Evolutionary conservation across 768 basidiomycete species (phyloP), one percentile per base, ranked within the genome.

Genomic region (Wakefieldia striispora): DNA sequence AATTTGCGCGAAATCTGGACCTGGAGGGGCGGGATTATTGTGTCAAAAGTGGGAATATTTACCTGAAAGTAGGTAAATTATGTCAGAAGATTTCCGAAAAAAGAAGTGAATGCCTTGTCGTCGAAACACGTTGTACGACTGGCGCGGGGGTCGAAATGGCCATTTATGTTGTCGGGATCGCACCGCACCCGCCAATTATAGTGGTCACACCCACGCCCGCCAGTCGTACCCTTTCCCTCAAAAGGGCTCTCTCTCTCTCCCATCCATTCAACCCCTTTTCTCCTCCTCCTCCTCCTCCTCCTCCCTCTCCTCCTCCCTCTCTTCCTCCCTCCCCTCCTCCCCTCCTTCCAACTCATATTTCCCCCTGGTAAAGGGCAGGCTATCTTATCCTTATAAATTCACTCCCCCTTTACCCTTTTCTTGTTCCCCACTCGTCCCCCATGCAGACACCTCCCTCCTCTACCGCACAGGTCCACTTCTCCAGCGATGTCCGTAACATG

Each of bases 111-210:
- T 61, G 59, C 66, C 73, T 74, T 76, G 74, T 73, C 76, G 75
- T 74, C 79, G 82, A 78, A 84, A 84, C 83, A 86, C 84, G 84
- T 86, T 84, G 82, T 77, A 79, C 77, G 80, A 79, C 73, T 75
- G 73, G 83, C 84, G 61, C 60, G 78, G 81, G 33, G 79, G 76
- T 75, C 66, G 64, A 71, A 75, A 73, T 72, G 74, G 74, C 75
- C 74, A 63, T 63, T 67, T 72, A 74, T 73, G 72, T 75, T 72
- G 74, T 75, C 73, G 72, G 75, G 69, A 70, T 74, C 70, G 75
- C 75, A 72, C 75, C 73, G 75, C 72, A 70, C 75, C 74, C 75
- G 73, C 75, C 75, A 74, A 68, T 70, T 75, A 67, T 71, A 70
- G 68, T 60, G 62, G 71, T 68, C 72, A 68, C 64, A 67, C 73